Evolutionary conservation across 2,329 filamentous ascomycete species (phyloP).

Genomic region (Hirsutella minnesotensis): DNA sequence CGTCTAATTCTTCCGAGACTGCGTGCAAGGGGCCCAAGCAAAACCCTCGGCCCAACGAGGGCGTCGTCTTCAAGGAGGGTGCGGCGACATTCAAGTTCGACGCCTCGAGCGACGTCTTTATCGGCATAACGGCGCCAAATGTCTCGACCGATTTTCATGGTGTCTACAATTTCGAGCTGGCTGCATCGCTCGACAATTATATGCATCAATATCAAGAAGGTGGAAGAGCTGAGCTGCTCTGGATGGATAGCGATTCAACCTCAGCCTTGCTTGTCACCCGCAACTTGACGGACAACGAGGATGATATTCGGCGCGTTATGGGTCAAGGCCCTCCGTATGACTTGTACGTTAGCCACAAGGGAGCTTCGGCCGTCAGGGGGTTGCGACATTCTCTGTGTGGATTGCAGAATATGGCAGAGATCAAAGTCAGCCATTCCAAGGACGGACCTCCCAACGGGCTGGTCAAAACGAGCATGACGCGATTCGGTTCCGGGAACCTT

Average conservation of each 20-base stretch:
- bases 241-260: conserved; percentile 74
- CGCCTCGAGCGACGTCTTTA: conserved; percentile 56
- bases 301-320: conserved; percentile 42
- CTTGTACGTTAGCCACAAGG: conserved; percentile 61
- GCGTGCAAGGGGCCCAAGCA: conserved; percentile 16
- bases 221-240: conserved; percentile 45
- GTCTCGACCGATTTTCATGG: conserved; percentile 48
- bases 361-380: conserved; percentile 50
- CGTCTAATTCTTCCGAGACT: conserved; percentile 43
- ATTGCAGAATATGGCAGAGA: conserved; percentile 52
- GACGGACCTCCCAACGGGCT: conserved; percentile 34
- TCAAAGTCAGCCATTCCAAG: conserved; percentile 37
- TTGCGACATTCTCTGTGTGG: conserved; percentile 76
- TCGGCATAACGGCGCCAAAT: conserved; percentile 63
- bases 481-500: conserved; percentile 49
- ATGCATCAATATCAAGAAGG: conserved; percentile 53
- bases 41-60: conserved; percentile 12
- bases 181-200: conserved; percentile 65
- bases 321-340: conserved; percentile 50
- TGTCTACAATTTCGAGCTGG: conserved; percentile 69
- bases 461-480: conserved; percentile 55
- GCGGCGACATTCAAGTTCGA: conserved; percentile 54
- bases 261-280: conserved; percentile 70
- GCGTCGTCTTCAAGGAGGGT: conserved; percentile 49
- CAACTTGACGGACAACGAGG: conserved; percentile 51